Base-by-base conservation (phyloP, 768 basidiomycete species). In the Boletus pseudo-olivaceus region DNA sequence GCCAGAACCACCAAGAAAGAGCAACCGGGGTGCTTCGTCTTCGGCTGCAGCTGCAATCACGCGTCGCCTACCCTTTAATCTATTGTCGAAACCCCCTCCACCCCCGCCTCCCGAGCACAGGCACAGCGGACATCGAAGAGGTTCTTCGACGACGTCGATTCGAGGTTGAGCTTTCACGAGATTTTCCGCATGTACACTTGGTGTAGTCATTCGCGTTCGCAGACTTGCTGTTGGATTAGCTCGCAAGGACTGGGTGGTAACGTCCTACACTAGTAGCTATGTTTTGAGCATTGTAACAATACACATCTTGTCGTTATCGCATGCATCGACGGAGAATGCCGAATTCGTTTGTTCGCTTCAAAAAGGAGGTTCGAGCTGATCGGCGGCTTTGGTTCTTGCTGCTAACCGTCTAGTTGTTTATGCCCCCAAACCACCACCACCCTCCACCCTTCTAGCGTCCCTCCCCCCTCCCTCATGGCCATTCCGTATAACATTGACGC, bases 41-140 rank as follows among this genome's bases (percentile, higher is more conserved):
- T 80, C 81, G 1, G 77, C 83, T 42, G 80, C 78, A n/a, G 75
- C 78, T 56, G 79, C 59, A 8, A 67, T 59, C 57, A 65, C 75
- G 53, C 82, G 87, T 33, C 80, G 88, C 61, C 77, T 88, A 64
- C 82, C 82, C 3, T 87, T 90, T 68, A 81, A 87, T 67, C 69
- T 90, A 30, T 72, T 90, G 57, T 79, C 84, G 51, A 88, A 84
- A 72, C 67, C 66, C 12, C 62, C 73, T 9, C 77, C 76, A 40
- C 62, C 72, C 50, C 58, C 61, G 57, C 59, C 59, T 55, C 61
- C 63, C 26, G 68, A 70, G 43, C 62, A 61, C 17, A 58, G 58
- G 7, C 62, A 62, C n/a, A 56, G 33, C 12, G 66, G 67, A 15
- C 78, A 79, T 59, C 70, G 75, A 51, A 72, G 78, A 53, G 79